Evolutionary conservation across 257 asterid genomes (phyloP).

Genomic region (Solanum rostratum): DNA sequence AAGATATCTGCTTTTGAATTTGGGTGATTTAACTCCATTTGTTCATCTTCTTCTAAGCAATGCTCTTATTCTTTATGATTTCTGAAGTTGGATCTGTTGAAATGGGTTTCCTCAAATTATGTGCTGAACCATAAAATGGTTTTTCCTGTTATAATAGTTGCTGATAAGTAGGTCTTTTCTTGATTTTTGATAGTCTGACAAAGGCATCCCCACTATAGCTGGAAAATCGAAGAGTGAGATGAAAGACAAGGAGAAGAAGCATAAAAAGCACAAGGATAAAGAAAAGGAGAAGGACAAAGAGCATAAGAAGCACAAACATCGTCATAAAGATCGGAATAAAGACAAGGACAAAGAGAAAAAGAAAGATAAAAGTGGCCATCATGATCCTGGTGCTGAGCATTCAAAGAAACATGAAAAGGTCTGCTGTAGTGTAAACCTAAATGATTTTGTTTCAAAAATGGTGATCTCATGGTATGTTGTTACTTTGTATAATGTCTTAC

Average conservation of each 20-base stretch:
- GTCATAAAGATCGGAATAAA: constrained; percentile 90
- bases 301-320: constrained; percentile 92
- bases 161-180: constrained; percentile 16
- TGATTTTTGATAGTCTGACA: constrained; percentile 57
- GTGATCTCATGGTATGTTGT: background rate
- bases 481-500: background rate
- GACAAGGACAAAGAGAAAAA: constrained; percentile 95
- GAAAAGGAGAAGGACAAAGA: constrained; percentile 66
- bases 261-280: constrained; percentile 70
- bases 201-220: constrained; percentile 80
- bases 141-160: background rate
- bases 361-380: constrained; percentile 70
- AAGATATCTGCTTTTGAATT: constrained; percentile 24
- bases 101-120: background rate
- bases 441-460: constrained; percentile 7
- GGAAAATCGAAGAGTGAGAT: constrained; percentile 74
- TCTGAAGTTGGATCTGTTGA: background rate
- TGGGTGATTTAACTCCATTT: constrained; percentile 8
- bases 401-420: constrained; percentile 81
- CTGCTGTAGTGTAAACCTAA: constrained; percentile 7
- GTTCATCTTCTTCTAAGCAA: background rate
- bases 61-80: background rate
- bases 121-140: background rate
- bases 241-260: constrained; percentile 89
- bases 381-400: constrained; percentile 78